Conservation (phyloP, 495 filamentous ascomycete genomes). For the Penicillium bialowiezense region DNA sequence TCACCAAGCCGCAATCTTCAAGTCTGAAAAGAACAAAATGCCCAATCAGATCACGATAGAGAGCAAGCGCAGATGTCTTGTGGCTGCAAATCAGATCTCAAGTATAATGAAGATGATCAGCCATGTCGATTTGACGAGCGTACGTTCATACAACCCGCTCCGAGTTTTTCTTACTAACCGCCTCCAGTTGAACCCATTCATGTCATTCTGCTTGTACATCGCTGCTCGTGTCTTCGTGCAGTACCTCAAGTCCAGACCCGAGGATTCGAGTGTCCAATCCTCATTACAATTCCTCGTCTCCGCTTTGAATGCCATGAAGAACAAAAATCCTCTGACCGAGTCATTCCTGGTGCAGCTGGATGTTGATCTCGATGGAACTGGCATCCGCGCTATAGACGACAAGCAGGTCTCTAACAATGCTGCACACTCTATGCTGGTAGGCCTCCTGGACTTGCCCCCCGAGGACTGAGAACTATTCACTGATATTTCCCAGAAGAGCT, state of each 20-base stretch:
- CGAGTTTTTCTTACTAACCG: constrained; percentile 18
- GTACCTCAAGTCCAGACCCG: constrained; percentile 83
- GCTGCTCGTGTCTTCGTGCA: constrained; percentile 93
- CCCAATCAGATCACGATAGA: constrained; percentile 75
- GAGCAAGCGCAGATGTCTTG: constrained; percentile 89
- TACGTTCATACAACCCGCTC: constrained; percentile 46
- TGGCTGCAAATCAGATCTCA: constrained; percentile 91
- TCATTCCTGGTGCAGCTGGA: constrained; percentile 94
- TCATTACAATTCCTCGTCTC: constrained; percentile 86
- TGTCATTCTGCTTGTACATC: constrained; percentile 94
- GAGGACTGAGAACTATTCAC: too few relatives aligned
- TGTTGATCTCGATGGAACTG: constrained; percentile 77
- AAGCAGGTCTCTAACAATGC: constrained; percentile 3
- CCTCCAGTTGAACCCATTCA: constrained; percentile 88
- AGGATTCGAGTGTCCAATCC: constrained; percentile 76
- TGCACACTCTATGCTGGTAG: constrained; percentile 13
- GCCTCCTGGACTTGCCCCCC: too few relatives aligned
- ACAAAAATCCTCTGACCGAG: constrained; percentile 86
- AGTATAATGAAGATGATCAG: constrained; percentile 94
- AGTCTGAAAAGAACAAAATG: constrained; percentile 85
- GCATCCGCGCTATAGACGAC: constrained; percentile 24
- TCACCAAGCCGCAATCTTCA: constrained; percentile 97
- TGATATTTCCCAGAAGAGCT: constrained; percentile 13
- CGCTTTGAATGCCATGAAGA: constrained; percentile 85
- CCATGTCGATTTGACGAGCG: constrained; percentile 79